Evolutionary conservation across 225 moss, liverwort and hornwort genomes (phyloP), one percentile per base, ranked within the genome.

Genomic region (Pseudoscleropodium purum): DNA sequence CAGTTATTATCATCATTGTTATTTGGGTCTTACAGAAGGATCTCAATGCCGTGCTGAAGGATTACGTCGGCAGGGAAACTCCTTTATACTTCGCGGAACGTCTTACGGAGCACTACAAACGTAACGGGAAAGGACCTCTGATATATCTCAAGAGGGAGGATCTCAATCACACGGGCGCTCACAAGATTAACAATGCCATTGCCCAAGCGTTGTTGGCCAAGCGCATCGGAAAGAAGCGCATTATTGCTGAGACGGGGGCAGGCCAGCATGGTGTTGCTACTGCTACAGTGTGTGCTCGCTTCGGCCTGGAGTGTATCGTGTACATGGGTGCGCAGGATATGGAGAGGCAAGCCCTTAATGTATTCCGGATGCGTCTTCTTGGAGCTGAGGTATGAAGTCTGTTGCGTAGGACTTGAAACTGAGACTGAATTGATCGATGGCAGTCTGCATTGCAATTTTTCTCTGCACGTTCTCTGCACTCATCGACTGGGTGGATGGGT

Each of bases 251-350:
- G 91, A 99, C 99, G 29, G 99, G 99, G 25, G 97, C 99, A 89
- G 99, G 99, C 66, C 99, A 99, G 94, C 99, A 99, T 63, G 99
- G 99, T 62, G 99, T 99, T 49, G 99, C 99, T 65, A 99, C 99
- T 47, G 99, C 99, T 68, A 96, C 99, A 26, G 99, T 97, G 27
- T 99, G 99, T 85, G 99, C 99, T 59, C 96, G 99, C 54, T 99
- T 99, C 87, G 99, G 99, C n/a, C 74, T 99, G 87, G 91, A 97
- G 65, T 99, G 99, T 61, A 86, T 97, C 37, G 96, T 99, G 25
- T 99, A 99, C 92, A 99, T 99, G 99, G 99, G 99, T 75, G 99
- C 97, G 36, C 90, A 93, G 65, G 99, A 99, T 80, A 99, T 99
- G 97, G 97, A 99, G 91, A 94, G 99, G 86, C 99, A 99, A 84